Percentiles rank a stretch among this genome's conserved stretches.
These are phyloP conservation scores for Casaregolazyma suthepensis DNA, from an alignment of 1,139 yeast genomes.

Conservation along the genomic window DNA sequence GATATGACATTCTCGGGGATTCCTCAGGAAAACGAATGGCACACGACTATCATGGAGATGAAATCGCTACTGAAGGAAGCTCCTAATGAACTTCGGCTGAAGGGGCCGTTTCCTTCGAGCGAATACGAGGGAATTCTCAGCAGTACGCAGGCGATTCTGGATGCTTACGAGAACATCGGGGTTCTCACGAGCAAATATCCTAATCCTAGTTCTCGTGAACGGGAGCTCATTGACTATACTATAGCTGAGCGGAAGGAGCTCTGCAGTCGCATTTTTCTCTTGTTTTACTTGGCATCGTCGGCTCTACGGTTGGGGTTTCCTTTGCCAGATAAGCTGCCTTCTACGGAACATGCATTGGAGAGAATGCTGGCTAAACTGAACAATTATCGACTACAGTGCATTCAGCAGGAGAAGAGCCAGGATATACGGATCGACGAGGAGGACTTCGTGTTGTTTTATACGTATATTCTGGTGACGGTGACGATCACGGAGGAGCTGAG, in stretches of 20 bases:
- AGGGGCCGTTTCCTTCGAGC: slow-evolving; percentile 61
- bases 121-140: slow-evolving; percentile 47
- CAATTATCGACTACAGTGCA: slow-evolving; percentile 24
- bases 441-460: slow-evolving; percentile 69
- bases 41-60: slow-evolving; percentile 55
- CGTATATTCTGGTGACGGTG: slow-evolving; percentile 66
- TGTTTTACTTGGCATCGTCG: slow-evolving; percentile 73
- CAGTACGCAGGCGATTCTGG: slow-evolving; percentile 60
- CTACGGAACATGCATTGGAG: slow-evolving; percentile 70
- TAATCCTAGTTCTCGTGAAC: slow-evolving; percentile 47
- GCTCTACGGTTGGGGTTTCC: slow-evolving; percentile 74
- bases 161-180: slow-evolving; percentile 67
- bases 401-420: slow-evolving; percentile 1
- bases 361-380: slow-evolving; percentile 56
- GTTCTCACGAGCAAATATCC: slow-evolving; percentile 63
- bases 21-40: slow-evolving; percentile 33
- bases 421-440: slow-evolving; percentile 36
- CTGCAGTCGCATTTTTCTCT: slow-evolving; percentile 63
- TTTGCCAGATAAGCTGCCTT: slow-evolving; percentile 68
- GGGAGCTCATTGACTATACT: slow-evolving; percentile 50
- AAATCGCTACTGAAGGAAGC: slow-evolving; percentile 61
- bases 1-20: slow-evolving; percentile 23
- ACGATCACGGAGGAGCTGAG: slow-evolving; percentile 62
- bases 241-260: slow-evolving; percentile 58
- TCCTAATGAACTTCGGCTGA: slow-evolving; percentile 66